Conservation (phyloP, 257 asterid genomes). For the Rauvolfia tetraphylla region DNA sequence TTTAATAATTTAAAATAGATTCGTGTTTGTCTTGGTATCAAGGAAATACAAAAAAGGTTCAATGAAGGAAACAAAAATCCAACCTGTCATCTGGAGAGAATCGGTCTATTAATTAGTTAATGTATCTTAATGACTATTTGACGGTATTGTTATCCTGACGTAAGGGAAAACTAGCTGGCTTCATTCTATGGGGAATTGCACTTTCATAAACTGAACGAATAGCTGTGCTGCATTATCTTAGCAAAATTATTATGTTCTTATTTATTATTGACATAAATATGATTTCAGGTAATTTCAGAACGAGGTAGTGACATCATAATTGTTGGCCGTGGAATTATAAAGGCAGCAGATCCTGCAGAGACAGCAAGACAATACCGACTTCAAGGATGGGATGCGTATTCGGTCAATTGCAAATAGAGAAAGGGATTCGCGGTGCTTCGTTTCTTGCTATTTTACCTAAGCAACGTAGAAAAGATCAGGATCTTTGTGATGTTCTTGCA, state of each 20-base stretch:
- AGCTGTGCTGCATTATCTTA: background rate
- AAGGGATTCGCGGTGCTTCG: background rate
- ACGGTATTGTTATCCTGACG: too few species aligned
- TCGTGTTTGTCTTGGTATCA: background rate
- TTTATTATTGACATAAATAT: background rate
- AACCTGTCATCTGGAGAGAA: background rate
- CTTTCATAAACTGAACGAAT: background rate
- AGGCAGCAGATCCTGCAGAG: slow-evolving; percentile 74
- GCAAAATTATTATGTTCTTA: background rate
- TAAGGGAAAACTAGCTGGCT: too few species aligned
- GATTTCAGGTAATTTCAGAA: slow-evolving; percentile 71
- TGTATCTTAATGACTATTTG: background rate
- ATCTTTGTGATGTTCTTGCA: background rate
- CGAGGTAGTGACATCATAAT: slow-evolving; percentile 90
- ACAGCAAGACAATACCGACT: slow-evolving; percentile 80
- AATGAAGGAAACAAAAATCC: background rate
- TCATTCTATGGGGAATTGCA: too few species aligned
- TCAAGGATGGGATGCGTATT: slow-evolving; percentile 95
- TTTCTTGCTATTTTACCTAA: background rate
- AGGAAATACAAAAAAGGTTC: background rate
- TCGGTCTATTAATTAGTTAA: too few species aligned
- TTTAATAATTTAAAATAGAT: too few species aligned
- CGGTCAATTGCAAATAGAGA: slow-evolving; percentile 47
- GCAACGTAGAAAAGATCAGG: background rate
- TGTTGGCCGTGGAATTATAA: slow-evolving; percentile 95